Conservation (phyloP, 2,329 filamentous ascomycete species). For the Fusarium sp. region DNA sequence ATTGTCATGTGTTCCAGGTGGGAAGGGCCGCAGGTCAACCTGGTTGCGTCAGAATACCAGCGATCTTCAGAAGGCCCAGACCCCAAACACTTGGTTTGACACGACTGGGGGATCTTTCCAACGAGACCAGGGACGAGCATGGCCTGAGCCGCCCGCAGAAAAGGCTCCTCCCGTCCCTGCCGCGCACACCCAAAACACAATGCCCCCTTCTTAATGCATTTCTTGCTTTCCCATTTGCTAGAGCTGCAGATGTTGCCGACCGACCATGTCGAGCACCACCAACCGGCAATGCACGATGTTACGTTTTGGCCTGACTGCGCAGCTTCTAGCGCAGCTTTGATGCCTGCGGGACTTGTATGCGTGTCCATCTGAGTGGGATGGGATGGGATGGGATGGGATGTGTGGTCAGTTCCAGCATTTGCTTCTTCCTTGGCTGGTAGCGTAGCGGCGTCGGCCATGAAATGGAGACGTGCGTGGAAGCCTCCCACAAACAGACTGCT, state of each 20-base stretch:
- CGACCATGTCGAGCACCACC: constrained; percentile 24
- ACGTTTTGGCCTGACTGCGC: constrained; percentile 33
- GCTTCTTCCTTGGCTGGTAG: constrained; percentile 10
- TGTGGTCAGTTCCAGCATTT: not conserved
- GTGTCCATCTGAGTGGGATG: constrained; percentile 22
- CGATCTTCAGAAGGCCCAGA: constrained; percentile 17
- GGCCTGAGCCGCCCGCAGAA: constrained; percentile 42
- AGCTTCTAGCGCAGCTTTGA: constrained; percentile 24
- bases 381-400: not conserved
- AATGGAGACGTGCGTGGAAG: constrained; percentile 15
- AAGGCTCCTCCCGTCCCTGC: constrained; percentile 53
- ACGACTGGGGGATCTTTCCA: constrained; percentile 18
- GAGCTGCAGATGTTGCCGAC: constrained; percentile 14
- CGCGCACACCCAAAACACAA: constrained; percentile 36
- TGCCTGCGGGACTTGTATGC: constrained; percentile 15
- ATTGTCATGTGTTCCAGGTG: constrained; percentile 13
- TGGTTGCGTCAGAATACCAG: constrained; percentile 26
- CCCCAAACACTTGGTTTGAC: constrained; percentile 15
- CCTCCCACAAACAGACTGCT: constrained; percentile 25
- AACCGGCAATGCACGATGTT: constrained; percentile 37
- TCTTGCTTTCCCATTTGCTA: constrained; percentile 21
- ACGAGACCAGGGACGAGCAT: constrained; percentile 33
- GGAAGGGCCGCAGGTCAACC: constrained; percentile 12
- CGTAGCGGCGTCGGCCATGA: not conserved
- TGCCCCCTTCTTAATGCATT: constrained; percentile 19